Evolutionary conservation across 2,329 filamentous ascomycete genomes (phyloP), one percentile per base, ranked within the genome.

Genomic region (Fusarium sororula): DNA sequence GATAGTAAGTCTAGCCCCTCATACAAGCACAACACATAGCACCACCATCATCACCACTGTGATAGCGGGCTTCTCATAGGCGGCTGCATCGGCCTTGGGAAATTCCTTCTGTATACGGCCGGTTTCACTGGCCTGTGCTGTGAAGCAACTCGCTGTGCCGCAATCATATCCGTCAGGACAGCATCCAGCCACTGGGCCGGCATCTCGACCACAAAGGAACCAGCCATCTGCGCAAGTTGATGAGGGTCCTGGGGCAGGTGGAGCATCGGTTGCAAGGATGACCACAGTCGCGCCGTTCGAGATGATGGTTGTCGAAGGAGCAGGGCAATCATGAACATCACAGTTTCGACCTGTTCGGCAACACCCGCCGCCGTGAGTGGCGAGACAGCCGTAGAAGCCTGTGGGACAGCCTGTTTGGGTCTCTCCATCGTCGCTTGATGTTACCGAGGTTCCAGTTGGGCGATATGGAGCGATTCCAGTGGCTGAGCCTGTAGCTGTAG

Each of bases 321-420:
- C 83, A 0, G 94, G 93, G 78, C 96, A 98, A 12, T 92, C 93
- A 0, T 93, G 93, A 0, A 91, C 92, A 68, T 92, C 90, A 83
- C 96, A 98, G 83, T 97, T 89, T 26, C 95, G 90, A 5, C 94
- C 95, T 0, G 94, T 95, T 65, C 93, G 93, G 83, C 96, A 98
- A 84, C 96, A 98, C 5, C 89, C 89, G 26, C 94, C 94, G 20
- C 93, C 94, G 67, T 95, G 94, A 68, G 91, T 91, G 5, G 96
- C 96, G 6, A 92, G 90, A 82, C 96, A 98, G 57, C 94, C 92
- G 82, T 98, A 98, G 85, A 95, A 98, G 6, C 95, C 95, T 0
- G 92, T 95, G 1, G 96, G 96, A 77, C 96, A 98, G 76, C 82
- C 82, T 11, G 78, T 79, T 64, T 84, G 82, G 17, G 82, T 82